These are phyloP conservation scores for Terfezia boudieri DNA, from an alignment of 495 filamentous ascomycete genomes.

Conservation along the genomic window DNA sequence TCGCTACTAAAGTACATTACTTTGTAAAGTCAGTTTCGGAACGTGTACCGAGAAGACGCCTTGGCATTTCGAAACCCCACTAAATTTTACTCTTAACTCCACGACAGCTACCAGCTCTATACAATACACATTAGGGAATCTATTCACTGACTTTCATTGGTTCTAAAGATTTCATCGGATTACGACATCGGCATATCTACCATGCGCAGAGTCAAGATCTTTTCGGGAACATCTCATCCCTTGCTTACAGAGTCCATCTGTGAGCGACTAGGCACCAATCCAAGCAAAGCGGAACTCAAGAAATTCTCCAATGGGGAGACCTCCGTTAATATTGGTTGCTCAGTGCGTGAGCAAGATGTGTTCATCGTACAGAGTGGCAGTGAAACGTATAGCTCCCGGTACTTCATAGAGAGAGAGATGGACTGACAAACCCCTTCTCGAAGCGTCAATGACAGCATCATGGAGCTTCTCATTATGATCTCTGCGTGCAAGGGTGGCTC, in stretches of 20 bases:
- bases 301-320: conserved; percentile 88
- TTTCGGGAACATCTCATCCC: conserved; percentile 49
- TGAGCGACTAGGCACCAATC: conserved; percentile 41
- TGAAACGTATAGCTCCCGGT: conserved; percentile 30
- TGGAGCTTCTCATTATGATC: conserved; percentile 98
- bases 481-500: conserved; percentile 95
- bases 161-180: background rate
- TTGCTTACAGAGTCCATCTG: conserved; percentile 48
- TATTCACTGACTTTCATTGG: too few species aligned
- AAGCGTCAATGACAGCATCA: conserved; percentile 86
- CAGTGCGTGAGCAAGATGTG: conserved; percentile 92
- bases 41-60: too few species aligned
- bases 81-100: too few species aligned
- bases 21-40: too few species aligned
- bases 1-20: too few species aligned
- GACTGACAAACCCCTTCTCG: background rate
- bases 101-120: too few species aligned
- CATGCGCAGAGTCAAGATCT: conserved; percentile 50
- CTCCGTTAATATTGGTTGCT: conserved; percentile 76
- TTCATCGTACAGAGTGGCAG: conserved; percentile 98
- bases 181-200: conserved; percentile 5
- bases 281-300: conserved; percentile 39
- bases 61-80: too few species aligned
- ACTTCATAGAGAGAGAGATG: background rate
- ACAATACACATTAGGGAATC: too few species aligned